Evolutionary conservation across 2,329 filamentous ascomycete genomes (phyloP).

Genomic region (Talaromyces piceae): DNA sequence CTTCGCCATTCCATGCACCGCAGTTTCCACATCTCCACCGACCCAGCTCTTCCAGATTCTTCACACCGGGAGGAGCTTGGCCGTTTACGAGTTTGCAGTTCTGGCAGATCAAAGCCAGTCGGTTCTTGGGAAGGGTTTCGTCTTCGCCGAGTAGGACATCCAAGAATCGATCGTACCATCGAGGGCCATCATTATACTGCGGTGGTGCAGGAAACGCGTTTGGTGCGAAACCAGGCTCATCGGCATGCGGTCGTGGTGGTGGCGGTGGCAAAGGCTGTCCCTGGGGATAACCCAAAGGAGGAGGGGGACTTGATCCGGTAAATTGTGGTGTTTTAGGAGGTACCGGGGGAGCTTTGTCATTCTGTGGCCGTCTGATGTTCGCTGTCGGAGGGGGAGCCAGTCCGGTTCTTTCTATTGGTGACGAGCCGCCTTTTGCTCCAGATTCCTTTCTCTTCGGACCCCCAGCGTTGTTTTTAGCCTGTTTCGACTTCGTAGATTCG

Average conservation of each 20-base stretch:
- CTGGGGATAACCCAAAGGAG: conserved; percentile 16
- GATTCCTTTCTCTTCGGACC: conserved; percentile 13
- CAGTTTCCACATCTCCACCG: conserved; percentile 87
- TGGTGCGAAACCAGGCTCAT: conserved; percentile 41
- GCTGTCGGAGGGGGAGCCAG: conserved; percentile 57
- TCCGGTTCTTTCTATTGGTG: conserved; percentile 34
- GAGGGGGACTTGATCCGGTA: conserved; percentile 20
- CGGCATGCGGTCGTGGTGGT: conserved; percentile 13
- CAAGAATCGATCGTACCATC: conserved; percentile 93
- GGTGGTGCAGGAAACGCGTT: conserved; percentile 37
- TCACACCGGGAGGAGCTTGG: conserved; percentile 83
- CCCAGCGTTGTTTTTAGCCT: conserved; percentile 1
- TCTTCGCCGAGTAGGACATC: conserved; percentile 92
- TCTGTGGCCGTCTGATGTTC: conserved; percentile 45
- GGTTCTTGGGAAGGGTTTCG: conserved; percentile 84
- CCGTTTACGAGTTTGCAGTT: conserved; percentile 86
- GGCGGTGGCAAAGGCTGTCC: not conserved
- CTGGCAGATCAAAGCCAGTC: conserved; percentile 76
- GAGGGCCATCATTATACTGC: conserved; percentile 38
- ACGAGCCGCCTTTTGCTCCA: not conserved
- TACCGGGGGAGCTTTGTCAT: conserved; percentile 15
- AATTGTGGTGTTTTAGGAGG: conserved; percentile 22
- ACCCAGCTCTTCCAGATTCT: conserved; percentile 69
- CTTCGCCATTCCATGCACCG: conserved; percentile 69
- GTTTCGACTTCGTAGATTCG: conserved; percentile 40